A percentile compares a stretch with the other conserved stretches of the same genome.
Conservation (phyloP, 768 basidiomycete genomes). For the Scleroderma citrinum region DNA sequence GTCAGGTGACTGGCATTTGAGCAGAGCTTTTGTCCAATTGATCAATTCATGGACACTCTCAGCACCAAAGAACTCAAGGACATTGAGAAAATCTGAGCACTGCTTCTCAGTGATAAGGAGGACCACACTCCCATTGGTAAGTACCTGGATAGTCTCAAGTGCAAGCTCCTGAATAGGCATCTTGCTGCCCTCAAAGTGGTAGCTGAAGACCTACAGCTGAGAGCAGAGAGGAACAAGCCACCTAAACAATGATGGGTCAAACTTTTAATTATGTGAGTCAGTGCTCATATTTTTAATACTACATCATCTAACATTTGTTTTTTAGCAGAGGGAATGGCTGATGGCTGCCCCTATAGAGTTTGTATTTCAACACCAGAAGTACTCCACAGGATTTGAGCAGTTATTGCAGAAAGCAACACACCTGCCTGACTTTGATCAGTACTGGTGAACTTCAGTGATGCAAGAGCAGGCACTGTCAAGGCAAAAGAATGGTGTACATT, state of each 20-base stretch:
- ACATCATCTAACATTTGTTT: too few species aligned
- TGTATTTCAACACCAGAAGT: background rate
- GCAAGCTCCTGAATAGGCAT: too few species aligned
- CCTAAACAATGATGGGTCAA: background rate
- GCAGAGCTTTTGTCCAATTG: too few species aligned
- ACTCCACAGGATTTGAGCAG: background rate
- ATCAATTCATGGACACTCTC: too few species aligned
- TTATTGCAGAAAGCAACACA: background rate
- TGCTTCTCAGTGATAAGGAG: too few species aligned
- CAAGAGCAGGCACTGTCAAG: constrained; percentile 28
- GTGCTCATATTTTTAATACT: background rate
- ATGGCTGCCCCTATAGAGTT: background rate
- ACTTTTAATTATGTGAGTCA: background rate
- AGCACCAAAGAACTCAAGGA: too few species aligned
- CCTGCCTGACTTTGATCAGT: constrained; percentile 11
- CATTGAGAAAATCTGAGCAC: too few species aligned
- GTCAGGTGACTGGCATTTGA: too few species aligned
- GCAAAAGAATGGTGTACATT: constrained; percentile 32
- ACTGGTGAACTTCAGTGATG: constrained; percentile 18
- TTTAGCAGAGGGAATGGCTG: background rate
- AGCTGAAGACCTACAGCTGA: background rate
- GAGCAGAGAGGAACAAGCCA: background rate
- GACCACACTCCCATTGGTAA: too few species aligned
- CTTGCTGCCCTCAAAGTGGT: too few species aligned
- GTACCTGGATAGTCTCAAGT: too few species aligned